These are phyloP conservation scores for Closterium sp. DNA, from an alignment of 139 green algal genomes.

Conservation along the genomic window DNA sequence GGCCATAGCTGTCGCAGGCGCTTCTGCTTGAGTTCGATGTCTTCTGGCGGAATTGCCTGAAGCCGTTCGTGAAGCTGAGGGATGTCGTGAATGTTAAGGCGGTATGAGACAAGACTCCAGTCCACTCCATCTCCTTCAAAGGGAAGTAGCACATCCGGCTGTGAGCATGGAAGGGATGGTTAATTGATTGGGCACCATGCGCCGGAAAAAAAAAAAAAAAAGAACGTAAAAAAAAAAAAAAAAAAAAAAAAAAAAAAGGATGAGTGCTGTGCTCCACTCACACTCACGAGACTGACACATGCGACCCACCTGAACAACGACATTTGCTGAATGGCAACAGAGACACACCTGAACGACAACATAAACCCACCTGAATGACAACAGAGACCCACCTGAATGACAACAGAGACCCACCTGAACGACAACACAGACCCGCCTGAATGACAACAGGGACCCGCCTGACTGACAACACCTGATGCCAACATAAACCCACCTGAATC, in stretches of 20 bases:
- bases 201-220: too few relatives aligned
- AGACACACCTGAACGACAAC: too few relatives aligned
- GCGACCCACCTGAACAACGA: background rate
- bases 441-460: too few relatives aligned
- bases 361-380: background rate
- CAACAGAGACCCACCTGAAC: background rate
- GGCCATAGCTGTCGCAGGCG: slow-evolving; percentile 6
- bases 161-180: background rate
- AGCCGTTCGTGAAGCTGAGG: slow-evolving; percentile 8
- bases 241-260: too few relatives aligned
- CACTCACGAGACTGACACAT: background rate
- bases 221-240: too few relatives aligned
- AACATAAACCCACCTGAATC: too few relatives aligned
- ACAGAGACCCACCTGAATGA: background rate
- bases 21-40: slow-evolving; percentile 5
- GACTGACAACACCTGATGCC: too few relatives aligned
- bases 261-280: too few relatives aligned
- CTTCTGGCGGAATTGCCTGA: background rate
- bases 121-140: slow-evolving; percentile 26
- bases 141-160: slow-evolving; percentile 26
- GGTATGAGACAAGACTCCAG: slow-evolving; percentile 6
- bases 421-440: too few relatives aligned
- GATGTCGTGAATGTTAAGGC: background rate
- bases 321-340: background rate
- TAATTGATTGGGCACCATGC: too few relatives aligned